Conservation (phyloP, 345 rosid species). For the Salix arbutifolia region DNA sequence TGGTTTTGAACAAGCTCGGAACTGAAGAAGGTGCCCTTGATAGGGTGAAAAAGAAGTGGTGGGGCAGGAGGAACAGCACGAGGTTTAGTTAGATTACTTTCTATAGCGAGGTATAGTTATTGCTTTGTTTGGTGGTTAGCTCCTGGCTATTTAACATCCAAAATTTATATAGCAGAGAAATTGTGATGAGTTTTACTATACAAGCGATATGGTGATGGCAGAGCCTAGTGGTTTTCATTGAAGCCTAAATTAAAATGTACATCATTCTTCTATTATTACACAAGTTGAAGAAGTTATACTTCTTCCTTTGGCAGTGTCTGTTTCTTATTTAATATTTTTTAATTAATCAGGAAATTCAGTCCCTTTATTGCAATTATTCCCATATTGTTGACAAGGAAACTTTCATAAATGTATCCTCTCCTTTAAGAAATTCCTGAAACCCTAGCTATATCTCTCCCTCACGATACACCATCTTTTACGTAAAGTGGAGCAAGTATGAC, state of each 20-base stretch:
- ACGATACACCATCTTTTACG: neutral
- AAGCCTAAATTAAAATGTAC: conserved; percentile 3
- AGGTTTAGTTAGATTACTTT: conserved; percentile 42
- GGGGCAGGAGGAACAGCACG: conserved; percentile 92
- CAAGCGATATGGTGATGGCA: conserved; percentile 4
- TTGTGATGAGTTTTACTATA: neutral
- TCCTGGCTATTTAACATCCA: neutral
- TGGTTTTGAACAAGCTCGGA: conserved; percentile 79
- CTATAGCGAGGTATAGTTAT: neutral
- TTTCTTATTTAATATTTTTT: neutral
- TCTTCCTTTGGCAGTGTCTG: neutral
- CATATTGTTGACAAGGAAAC: neutral
- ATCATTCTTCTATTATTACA: conserved; percentile 3
- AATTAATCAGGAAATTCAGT: neutral
- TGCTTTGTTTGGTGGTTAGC: conserved; percentile 8
- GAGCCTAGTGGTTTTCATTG: neutral
- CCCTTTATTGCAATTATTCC: neutral
- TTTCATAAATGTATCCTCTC: neutral
- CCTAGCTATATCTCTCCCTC: neutral
- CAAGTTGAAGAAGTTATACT: neutral
- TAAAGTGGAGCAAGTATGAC: neutral
- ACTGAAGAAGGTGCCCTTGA: conserved; percentile 71
- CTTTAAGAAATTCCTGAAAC: neutral
- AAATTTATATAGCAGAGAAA: neutral
- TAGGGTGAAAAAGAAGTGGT: conserved; percentile 80